Evolutionary conservation across 2,329 filamentous ascomycete species (phyloP), one percentile per base, ranked within the genome.

Genomic region (Colletotrichum caudatum): DNA sequence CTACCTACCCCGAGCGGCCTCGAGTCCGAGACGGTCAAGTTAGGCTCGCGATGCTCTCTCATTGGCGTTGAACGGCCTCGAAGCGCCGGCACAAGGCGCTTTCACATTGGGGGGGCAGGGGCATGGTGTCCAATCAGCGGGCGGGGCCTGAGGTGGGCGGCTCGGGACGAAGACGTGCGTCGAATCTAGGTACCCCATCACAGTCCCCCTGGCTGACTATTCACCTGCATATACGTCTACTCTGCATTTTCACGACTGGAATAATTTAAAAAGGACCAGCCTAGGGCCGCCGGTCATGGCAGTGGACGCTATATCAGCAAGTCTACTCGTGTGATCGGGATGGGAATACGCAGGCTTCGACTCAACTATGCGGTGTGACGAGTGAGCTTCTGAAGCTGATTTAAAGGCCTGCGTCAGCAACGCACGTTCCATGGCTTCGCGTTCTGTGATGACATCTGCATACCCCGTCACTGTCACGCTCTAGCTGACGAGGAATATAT

Each of bases 11-110:
- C 63, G 50, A 51, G n/a, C 48, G 1, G 62, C 20, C 64, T 48
- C 58, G 63, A 46, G 59, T 57, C 71, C 50, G 39, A 20, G 69
- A 62, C 44, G 53, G 65, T 69, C 65, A 48, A 69, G 56, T 66
- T 62, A 64, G 69, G 64, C 56, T 72, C 56, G 50, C 46, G 61
- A 41, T 58, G 57, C 51, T 71, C 33, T 73, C 33, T 50, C 59
- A 74, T 74, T 74, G 73, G 72, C 50, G 73, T 62, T 62, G 59
- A 62, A 44, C 39, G 44, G 41, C 54, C 72, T 74, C 66, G 72
- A 74, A 74, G 74, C 74, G 74, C 74, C 65, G 66, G 64, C 57
- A 65, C 53, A 65, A 58, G 62, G 72, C 73, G 72, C 69, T 66
- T 73, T 74, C 63, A 73, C 66, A 64, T 72, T 60, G 51, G 56